These are phyloP conservation scores for Spiromastix sp. DNA, from an alignment of 2,329 filamentous ascomycete species.

Conservation along the genomic window DNA sequence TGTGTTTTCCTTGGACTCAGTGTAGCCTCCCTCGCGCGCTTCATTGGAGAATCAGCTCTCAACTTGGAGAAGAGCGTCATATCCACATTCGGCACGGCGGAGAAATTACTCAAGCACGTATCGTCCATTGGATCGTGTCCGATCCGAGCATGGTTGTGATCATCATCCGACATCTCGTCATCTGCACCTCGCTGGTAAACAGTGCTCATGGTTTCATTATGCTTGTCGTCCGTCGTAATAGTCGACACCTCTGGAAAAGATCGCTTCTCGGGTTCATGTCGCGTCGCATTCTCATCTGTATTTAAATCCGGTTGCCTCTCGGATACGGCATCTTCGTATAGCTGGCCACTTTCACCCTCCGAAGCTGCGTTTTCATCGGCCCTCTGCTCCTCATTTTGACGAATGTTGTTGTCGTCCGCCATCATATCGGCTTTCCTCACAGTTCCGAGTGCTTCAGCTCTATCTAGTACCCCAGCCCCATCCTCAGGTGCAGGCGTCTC, in stretches of 20 bases:
- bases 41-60: constrained; percentile 51
- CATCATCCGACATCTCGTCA: constrained; percentile 16
- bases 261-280: too few relatives aligned
- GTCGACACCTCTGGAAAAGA: constrained; percentile 20
- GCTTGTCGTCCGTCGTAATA: constrained; percentile 28
- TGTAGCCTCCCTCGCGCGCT: constrained; percentile 30
- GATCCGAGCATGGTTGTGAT: constrained; percentile 13
- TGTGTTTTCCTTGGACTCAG: constrained; percentile 33
- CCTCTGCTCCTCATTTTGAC: constrained; percentile 3
- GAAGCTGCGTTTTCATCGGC: constrained; percentile 1
- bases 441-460: too few relatives aligned
- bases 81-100: constrained; percentile 64
- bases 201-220: constrained; percentile 34
- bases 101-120: constrained; percentile 68
- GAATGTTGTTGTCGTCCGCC: neutral
- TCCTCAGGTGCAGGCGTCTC: too few relatives aligned
- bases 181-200: constrained; percentile 22
- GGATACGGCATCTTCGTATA: too few relatives aligned
- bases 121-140: constrained; percentile 29
- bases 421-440: too few relatives aligned
- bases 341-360: neutral
- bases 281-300: constrained; percentile 9
- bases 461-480: too few relatives aligned
- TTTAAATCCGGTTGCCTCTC: neutral
- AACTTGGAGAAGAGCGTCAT: constrained; percentile 73